These are phyloP conservation scores for Heterobasidion irregulare DNA, from an alignment of 1,284 basidiomycete genomes.

Conservation along the genomic window DNA sequence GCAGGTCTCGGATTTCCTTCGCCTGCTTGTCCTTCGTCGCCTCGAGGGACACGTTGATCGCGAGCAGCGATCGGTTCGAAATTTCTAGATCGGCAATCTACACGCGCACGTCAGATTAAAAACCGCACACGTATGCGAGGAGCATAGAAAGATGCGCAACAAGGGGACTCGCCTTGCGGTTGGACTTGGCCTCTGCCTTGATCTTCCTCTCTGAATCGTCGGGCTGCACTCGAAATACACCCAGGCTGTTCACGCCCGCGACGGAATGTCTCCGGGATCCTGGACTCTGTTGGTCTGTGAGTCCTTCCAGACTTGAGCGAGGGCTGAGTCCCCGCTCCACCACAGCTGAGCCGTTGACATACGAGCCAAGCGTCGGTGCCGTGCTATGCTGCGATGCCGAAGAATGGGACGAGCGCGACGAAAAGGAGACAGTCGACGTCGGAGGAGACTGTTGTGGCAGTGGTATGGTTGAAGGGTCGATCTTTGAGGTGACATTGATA, in stretches of 20 bases:
- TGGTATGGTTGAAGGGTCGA: constrained; percentile 16
- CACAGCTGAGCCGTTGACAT: constrained; percentile 7
- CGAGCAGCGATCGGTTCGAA: constrained; percentile 69
- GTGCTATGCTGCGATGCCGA: constrained; percentile 31
- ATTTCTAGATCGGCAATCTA: constrained; percentile 82
- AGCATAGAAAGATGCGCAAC: not conserved
- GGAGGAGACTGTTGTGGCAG: constrained; percentile 59
- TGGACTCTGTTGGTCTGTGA: constrained; percentile 2
- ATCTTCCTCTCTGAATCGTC: constrained; percentile 44
- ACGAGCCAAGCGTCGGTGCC: constrained; percentile 22
- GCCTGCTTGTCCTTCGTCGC: constrained; percentile 69
- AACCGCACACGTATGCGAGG: not conserved
- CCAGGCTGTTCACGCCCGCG: not conserved
- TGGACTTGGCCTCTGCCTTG: constrained; percentile 64
- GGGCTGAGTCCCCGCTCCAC: not conserved
- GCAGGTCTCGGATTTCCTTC: constrained; percentile 70
- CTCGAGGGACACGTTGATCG: constrained; percentile 70
- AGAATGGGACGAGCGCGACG: constrained; percentile 57
- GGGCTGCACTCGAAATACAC: not conserved
- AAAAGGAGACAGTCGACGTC: constrained; percentile 59
- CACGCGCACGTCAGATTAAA: not conserved
- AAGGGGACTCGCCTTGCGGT: constrained; percentile 52
- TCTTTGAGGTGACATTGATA: constrained; percentile 3
- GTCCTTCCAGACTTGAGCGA: not conserved
- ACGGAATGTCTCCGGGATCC: constrained; percentile 3